Conservation (phyloP, 768 basidiomycete species). For the Hortiboletus flavorubellus region DNA sequence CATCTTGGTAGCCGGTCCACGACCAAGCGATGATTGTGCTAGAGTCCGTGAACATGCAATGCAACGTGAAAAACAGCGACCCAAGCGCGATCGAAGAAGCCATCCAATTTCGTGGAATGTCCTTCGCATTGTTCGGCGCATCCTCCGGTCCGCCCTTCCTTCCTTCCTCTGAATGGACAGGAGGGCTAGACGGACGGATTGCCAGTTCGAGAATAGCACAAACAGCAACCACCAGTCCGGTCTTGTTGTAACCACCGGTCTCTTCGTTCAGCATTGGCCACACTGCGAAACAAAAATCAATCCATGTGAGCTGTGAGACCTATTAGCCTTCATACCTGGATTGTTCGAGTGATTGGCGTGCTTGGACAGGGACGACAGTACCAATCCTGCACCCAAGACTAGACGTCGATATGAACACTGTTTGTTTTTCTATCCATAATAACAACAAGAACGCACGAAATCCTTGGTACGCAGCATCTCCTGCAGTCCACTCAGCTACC, state of each 20-base stretch:
- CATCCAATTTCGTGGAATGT: conserved; percentile 33
- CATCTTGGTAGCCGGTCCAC: conserved; percentile 81
- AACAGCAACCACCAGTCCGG: conserved; percentile 54
- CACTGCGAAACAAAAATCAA: conserved; percentile 38
- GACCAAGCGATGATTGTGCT: conserved; percentile 83
- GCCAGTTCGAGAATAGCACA: conserved; percentile 57
- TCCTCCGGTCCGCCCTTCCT: neutral
- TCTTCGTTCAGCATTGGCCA: conserved; percentile 73
- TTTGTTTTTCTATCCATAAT: neutral
- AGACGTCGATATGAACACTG: neutral
- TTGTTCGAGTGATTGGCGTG: conserved; percentile 80
- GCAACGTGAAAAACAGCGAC: conserved; percentile 65
- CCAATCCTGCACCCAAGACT: conserved; percentile 67
- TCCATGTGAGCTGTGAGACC: neutral
- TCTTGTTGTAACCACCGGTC: conserved; percentile 69
- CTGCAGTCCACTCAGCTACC: conserved; percentile 51
- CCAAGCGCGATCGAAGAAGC: conserved; percentile 56
- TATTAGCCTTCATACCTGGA: conserved; percentile 44
- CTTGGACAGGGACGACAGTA: conserved; percentile 67
- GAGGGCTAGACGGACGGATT: conserved; percentile 35
- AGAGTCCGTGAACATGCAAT: conserved; percentile 70
- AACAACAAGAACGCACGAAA: conserved; percentile 37
- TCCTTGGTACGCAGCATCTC: conserved; percentile 44
- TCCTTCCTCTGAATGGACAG: neutral
- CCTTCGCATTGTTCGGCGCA: neutral